A percentile compares a stretch with the other conserved stretches of the same genome.
Conservation (phyloP, 1,139 yeast genomes). For the Kurtzmaniella quercitrusa region DNA sequence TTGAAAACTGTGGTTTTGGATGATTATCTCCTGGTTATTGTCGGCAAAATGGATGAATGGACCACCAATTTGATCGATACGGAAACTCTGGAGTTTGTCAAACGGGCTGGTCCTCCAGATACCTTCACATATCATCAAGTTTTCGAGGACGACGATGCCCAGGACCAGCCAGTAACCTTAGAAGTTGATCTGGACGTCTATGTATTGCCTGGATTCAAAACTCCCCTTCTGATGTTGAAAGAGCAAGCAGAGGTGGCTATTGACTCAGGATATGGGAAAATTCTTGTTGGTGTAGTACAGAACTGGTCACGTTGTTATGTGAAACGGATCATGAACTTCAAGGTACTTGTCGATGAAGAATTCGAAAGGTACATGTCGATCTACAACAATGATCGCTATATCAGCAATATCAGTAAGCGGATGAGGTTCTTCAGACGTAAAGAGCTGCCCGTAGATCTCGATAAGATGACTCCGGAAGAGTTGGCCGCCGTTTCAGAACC, state of each 20-base stretch:
- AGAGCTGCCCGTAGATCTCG: conserved; percentile 26
- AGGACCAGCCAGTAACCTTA: conserved; percentile 56
- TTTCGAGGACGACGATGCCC: conserved; percentile 38
- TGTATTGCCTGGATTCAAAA: conserved; percentile 50
- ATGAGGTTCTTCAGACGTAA: conserved; percentile 42
- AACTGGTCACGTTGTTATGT: conserved; percentile 64
- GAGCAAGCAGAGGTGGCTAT: conserved; percentile 94
- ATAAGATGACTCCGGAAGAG: conserved; percentile 42
- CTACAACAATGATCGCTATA: conserved; percentile 36
- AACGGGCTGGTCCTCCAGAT: conserved; percentile 71
- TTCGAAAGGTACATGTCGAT: conserved; percentile 43
- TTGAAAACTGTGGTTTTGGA: conserved; percentile 57
- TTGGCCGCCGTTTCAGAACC: conserved; percentile 59
- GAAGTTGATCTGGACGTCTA: conserved; percentile 70
- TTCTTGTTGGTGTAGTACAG: conserved; percentile 76
- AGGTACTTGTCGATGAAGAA: conserved; percentile 53
- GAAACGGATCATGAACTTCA: conserved; percentile 61
- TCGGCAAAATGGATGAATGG: conserved; percentile 80
- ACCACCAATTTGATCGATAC: conserved; percentile 58
- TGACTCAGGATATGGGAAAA: conserved; percentile 78
- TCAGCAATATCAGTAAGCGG: conserved; percentile 39
- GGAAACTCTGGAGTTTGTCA: conserved; percentile 59
- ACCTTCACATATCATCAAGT: conserved; percentile 37
- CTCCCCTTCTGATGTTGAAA: conserved; percentile 68
- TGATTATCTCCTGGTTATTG: conserved; percentile 69